A percentile compares a stretch with the other conserved stretches of the same genome.
These are phyloP conservation scores for Purshia tridentata DNA, from an alignment of 306 rosid genomes.

Conservation along the genomic window DNA sequence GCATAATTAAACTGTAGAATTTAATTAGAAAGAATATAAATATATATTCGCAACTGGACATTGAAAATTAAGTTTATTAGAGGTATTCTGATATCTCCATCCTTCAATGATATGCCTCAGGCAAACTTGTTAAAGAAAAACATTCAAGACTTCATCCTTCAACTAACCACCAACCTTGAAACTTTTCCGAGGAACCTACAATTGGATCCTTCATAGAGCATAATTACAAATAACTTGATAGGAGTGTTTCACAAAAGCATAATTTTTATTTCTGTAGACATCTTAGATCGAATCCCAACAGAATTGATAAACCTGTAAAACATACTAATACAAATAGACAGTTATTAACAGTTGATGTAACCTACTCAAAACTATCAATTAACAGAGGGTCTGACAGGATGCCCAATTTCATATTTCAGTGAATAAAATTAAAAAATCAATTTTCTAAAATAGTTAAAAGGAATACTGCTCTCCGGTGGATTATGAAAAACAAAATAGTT, in stretches of 20 bases:
- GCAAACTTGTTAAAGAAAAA: neutral
- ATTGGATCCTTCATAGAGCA: neutral
- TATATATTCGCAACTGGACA: slow-evolving; percentile 15
- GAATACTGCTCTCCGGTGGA: neutral
- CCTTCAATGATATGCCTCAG: too few relatives aligned
- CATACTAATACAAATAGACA: neutral
- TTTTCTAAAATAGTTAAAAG: neutral
- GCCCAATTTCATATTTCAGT: neutral
- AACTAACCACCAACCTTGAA: neutral
- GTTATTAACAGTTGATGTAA: neutral
- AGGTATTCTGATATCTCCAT: neutral
- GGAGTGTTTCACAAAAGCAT: neutral
- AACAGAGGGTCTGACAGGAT: neutral
- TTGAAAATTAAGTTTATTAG: slow-evolving; percentile 1
- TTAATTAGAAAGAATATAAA: slow-evolving; percentile 6
- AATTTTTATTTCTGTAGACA: neutral
- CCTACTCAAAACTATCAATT: neutral
- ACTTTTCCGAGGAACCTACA: neutral
- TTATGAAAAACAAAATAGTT: neutral
- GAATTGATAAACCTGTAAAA: neutral
- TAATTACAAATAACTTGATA: neutral
- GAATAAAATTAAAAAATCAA: neutral
- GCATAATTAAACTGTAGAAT: slow-evolving; percentile 18
- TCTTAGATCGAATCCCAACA: neutral
- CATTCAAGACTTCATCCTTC: neutral